Evolutionary conservation across 2,329 filamentous ascomycete genomes (phyloP).

Genomic region (Akanthomyces uredinophilus): DNA sequence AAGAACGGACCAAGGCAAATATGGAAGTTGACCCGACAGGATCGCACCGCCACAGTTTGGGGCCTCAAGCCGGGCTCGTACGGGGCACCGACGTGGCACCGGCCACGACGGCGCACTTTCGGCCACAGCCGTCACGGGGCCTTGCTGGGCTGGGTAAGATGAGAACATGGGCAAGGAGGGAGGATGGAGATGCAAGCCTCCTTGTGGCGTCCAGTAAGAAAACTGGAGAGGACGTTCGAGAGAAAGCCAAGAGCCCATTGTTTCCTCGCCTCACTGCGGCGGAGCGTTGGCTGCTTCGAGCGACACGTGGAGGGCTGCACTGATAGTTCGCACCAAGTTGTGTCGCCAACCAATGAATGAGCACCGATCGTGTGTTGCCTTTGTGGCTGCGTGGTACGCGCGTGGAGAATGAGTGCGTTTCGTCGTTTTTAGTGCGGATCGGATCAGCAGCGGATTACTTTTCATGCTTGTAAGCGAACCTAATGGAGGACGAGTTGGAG

Average conservation of each 20-base stretch:
- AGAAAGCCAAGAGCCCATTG: not conserved
- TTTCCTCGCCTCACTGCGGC: not conserved
- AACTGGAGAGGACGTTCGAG: not conserved
- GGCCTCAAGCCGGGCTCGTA: not conserved
- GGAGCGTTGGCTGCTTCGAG: not conserved
- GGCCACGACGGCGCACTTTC: not conserved
- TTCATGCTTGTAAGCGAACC: not conserved
- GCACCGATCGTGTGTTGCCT: not conserved
- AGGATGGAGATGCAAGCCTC: not conserved
- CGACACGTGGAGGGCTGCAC: slow-evolving; percentile 1
- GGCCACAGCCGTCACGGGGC: not conserved
- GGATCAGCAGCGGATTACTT: slow-evolving; percentile 6
- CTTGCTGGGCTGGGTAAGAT: not conserved
- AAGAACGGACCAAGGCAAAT: not conserved
- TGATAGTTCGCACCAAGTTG: not conserved
- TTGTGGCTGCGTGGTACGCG: not conserved
- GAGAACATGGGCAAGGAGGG: not conserved
- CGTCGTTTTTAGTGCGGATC: slow-evolving; percentile 4
- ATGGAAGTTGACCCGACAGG: not conserved
- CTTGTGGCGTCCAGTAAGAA: not conserved
- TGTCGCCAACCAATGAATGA: not conserved
- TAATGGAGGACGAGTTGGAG: not conserved
- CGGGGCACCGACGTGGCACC: not conserved
- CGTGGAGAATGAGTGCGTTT: not conserved
- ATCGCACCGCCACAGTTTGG: not conserved